Evolutionary conservation across 257 asterid genomes (phyloP).

Genomic region (Eustoma russellianum): DNA sequence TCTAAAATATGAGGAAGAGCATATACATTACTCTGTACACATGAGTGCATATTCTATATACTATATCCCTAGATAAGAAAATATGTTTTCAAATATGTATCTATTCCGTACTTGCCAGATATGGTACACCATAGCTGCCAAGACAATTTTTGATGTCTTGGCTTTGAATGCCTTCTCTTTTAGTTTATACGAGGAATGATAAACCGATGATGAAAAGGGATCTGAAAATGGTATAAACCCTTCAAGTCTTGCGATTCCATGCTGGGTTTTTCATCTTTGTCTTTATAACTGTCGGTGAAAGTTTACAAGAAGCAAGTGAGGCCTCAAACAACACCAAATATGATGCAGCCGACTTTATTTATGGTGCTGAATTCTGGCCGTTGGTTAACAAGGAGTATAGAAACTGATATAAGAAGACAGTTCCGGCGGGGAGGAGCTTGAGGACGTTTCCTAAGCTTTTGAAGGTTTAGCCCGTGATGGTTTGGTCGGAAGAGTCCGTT

Average conservation of each 20-base stretch:
- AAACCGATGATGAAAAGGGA: constrained; percentile 6
- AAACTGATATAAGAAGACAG: constrained; percentile 67
- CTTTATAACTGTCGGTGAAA: constrained; percentile 64
- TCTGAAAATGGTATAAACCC: constrained; percentile 50
- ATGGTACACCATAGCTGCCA: no score
- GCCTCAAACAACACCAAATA: constrained; percentile 24
- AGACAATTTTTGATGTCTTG: no score
- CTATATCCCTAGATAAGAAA: no score
- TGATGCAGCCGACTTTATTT: constrained; percentile 38
- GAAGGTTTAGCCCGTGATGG: no score
- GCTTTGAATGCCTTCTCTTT: no score
- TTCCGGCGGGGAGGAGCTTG: constrained; percentile 69
- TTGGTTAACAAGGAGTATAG: constrained; percentile 69
- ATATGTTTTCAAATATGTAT: no score
- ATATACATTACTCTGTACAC: no score
- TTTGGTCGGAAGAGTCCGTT: no score
- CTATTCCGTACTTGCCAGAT: no score
- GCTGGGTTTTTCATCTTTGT: constrained; percentile 29
- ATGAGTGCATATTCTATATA: no score
- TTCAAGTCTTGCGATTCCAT: constrained; percentile 45
- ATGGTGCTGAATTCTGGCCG: constrained; percentile 45
- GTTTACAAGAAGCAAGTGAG: constrained; percentile 52
- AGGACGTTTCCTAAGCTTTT: constrained; percentile 54
- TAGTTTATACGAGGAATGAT: constrained; percentile 41
- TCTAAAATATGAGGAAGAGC: no score